phyloP scores from a whole-genome alignment of 345 rosid genomes.

The Heritiera fomes region DNA sequence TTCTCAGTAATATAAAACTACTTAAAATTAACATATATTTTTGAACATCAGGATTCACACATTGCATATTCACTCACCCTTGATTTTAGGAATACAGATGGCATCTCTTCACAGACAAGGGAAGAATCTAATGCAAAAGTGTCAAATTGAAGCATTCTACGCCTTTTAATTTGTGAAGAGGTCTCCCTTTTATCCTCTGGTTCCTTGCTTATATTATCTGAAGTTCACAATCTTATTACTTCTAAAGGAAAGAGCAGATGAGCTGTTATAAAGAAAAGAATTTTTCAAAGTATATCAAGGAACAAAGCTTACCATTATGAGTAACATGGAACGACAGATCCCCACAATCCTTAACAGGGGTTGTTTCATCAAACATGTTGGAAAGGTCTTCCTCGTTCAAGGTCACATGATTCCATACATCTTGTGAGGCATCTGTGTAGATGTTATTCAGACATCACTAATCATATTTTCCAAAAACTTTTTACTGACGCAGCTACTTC shows the following conservation, averaged over 20 bases:
- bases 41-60: neutral
- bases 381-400: slow-evolving; percentile 80
- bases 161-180: slow-evolving; percentile 69
- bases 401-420: slow-evolving; percentile 52
- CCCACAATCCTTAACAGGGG: slow-evolving; percentile 85
- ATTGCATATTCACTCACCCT: slow-evolving; percentile 43
- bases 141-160: slow-evolving; percentile 88
- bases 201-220: slow-evolving; percentile 58
- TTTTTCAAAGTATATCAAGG: neutral
- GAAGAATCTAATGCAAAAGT: slow-evolving; percentile 47
- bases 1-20: neutral
- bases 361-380: slow-evolving; percentile 73
- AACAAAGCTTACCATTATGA: slow-evolving; percentile 39
- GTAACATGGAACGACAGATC: slow-evolving; percentile 60
- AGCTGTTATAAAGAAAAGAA: slow-evolving; percentile 6
- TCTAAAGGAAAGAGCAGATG: slow-evolving; percentile 25
- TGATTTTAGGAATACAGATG: slow-evolving; percentile 71
- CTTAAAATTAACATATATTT: neutral
- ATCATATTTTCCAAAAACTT: neutral
- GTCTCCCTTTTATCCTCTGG: slow-evolving; percentile 50
- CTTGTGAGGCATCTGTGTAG: slow-evolving; percentile 5
- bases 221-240: slow-evolving; percentile 10
- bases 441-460: neutral
- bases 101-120: slow-evolving; percentile 57
- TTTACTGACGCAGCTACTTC: neutral